These are phyloP conservation scores for Dothideomycetes sp. DNA, from an alignment of 2,329 filamentous ascomycete genomes.

Conservation along the genomic window DNA sequence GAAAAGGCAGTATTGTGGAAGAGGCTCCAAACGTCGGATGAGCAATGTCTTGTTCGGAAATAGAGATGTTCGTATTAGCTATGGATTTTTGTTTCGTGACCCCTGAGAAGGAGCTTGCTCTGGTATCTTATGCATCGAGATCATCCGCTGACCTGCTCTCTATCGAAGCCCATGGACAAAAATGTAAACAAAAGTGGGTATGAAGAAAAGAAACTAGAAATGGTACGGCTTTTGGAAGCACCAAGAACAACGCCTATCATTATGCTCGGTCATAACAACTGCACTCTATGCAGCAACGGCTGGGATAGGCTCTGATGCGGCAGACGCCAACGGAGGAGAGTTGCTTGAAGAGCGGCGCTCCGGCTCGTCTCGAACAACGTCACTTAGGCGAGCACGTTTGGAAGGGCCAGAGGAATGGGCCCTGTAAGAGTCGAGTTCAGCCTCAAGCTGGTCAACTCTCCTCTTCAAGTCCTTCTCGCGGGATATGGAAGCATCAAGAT, in stretches of 20 bases:
- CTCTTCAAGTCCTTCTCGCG: constrained; percentile 75
- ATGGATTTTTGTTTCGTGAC: background rate
- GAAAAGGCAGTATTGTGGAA: too few species aligned
- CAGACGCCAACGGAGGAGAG: background rate
- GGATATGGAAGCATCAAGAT: constrained; percentile 63
- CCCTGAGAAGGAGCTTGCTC: background rate
- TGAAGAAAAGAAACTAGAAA: background rate
- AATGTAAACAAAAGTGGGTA: background rate
- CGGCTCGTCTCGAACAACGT: constrained; percentile 6
- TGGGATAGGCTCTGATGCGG: background rate
- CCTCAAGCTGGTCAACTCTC: constrained; percentile 66
- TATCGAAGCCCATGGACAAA: background rate
- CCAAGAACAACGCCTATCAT: background rate
- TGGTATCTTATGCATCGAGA: background rate
- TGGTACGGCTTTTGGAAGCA: background rate
- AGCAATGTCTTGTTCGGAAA: too few species aligned
- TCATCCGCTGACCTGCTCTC: background rate
- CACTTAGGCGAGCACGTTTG: constrained; percentile 11
- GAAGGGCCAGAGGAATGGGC: constrained; percentile 3
- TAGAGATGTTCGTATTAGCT: background rate
- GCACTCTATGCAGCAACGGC: constrained; percentile 1
- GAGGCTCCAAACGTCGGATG: too few species aligned
- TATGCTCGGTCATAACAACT: too few species aligned
- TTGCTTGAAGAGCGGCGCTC: background rate
- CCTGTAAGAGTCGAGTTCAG: constrained; percentile 4